Percentiles rank a stretch among this genome's conserved stretches.
These are phyloP conservation scores for Naematelia encephala DNA, from an alignment of 768 basidiomycete species.

Conservation along the genomic window DNA sequence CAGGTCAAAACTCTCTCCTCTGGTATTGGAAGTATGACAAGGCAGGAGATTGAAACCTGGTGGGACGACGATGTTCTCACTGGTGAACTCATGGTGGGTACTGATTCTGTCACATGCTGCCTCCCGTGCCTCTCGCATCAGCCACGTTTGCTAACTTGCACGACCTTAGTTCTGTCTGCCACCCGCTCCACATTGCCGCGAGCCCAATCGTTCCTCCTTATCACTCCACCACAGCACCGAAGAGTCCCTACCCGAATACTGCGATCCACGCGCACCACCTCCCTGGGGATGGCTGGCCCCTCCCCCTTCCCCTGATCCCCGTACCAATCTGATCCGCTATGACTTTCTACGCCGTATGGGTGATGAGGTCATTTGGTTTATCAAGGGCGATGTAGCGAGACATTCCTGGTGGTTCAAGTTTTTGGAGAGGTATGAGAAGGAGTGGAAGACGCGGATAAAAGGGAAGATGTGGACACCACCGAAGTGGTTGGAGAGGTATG, in stretches of 20 bases:
- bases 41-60: constrained; percentile 15
- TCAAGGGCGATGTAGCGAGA: constrained; percentile 24
- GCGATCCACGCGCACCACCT: constrained; percentile 17
- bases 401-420: constrained; percentile 31
- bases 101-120: neutral
- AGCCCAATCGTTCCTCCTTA: neutral
- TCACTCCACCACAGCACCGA: neutral
- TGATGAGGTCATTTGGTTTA: constrained; percentile 13
- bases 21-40: constrained; percentile 22
- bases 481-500: constrained; percentile 16
- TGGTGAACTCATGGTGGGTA: constrained; percentile 28
- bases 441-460: constrained; percentile 17
- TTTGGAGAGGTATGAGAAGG: constrained; percentile 20
- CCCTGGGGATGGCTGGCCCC: constrained; percentile 21
- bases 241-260: constrained; percentile 5
- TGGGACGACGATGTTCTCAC: constrained; percentile 35
- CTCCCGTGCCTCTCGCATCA: neutral
- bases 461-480: constrained; percentile 26
- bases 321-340: constrained; percentile 19
- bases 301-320: constrained; percentile 17
- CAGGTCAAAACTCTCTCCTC: constrained; percentile 25
- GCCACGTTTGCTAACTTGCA: neutral
- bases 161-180: constrained; percentile 14
- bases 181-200: constrained; percentile 16
- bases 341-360: constrained; percentile 22